Conservation (phyloP, 495 filamentous ascomycete genomes). For the Aspergillus ellipticus region DNA sequence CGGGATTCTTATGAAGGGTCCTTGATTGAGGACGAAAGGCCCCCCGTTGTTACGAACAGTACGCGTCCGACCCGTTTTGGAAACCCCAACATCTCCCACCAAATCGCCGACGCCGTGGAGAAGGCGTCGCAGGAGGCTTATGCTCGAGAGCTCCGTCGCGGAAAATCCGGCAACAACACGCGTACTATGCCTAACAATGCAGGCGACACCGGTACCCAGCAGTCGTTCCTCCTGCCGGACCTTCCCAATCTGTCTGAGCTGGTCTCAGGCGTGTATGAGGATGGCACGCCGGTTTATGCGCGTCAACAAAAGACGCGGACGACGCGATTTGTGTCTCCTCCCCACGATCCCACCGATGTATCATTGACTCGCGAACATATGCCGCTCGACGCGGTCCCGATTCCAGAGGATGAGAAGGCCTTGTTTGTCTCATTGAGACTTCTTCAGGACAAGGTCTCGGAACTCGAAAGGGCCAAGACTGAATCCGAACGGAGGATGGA, state of each 20-base stretch:
- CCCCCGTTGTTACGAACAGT: constrained; percentile 43
- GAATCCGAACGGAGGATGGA: constrained; percentile 54
- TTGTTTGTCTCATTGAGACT: constrained; percentile 64
- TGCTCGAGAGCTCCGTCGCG: constrained; percentile 32
- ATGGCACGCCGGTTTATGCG: constrained; percentile 62
- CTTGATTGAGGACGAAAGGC: constrained; percentile 48
- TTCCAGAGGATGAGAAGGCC: constrained; percentile 66
- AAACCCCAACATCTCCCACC: constrained; percentile 40
- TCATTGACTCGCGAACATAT: constrained; percentile 42
- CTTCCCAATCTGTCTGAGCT: constrained; percentile 69
- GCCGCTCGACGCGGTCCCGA: constrained; percentile 58
- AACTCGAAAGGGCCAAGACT: constrained; percentile 57
- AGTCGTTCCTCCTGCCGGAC: constrained; percentile 65
- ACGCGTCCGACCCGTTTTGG: constrained; percentile 55
- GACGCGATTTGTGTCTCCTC: constrained; percentile 55
- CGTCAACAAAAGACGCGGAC: constrained; percentile 45
- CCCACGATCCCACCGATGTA: constrained; percentile 35
- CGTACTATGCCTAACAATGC: constrained; percentile 24
- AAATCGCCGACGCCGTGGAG: constrained; percentile 44
- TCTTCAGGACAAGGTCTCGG: constrained; percentile 61
- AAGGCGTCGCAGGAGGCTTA: constrained; percentile 41
- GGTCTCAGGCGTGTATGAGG: constrained; percentile 63
- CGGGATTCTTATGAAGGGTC: constrained; percentile 55
- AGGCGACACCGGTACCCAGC: constrained; percentile 42
- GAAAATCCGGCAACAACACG: constrained; percentile 19